Evolutionary conservation across 371 early-diverging fungal genomes (phyloP), one percentile per base, ranked within the genome.

Genomic region (Saksenaea oblongispora): DNA sequence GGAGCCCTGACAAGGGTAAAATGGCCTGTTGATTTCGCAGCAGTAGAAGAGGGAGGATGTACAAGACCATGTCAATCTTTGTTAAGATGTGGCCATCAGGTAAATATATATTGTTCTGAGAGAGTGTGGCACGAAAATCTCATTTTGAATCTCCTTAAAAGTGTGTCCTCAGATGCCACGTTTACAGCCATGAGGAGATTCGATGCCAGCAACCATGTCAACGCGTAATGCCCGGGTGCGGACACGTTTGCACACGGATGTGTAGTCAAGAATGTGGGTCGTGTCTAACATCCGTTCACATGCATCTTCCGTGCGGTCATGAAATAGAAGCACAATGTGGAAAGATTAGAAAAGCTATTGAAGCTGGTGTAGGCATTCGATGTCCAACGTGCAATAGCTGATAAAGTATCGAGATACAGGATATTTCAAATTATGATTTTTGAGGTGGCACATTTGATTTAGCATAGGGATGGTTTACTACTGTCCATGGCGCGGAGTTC

Each of bases 11-110:
- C 84, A 0, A 66, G 73, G 11, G 61, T 86, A 0, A 80, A 76
- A 41, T 80, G 80, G 64, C 84, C 84, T 37, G 71, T 78, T 3
- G 86, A 86, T 31, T 86, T 86, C 58, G 67, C 78, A 13, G 64
- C 70, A 5, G 79, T 78, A 0, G 67, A 72, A 26, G 75, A 80
- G 39, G 86, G 86, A 36, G 86, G 86, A 0, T 86, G 86, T 58
- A 69, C 71, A 14, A 64, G 62, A n/a, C 67, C 66, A 18, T 86
- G 86, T 59, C 70, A 60, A 9, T 76, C 70, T 13, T 24, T 26
- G 3, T 61, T 86, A 24, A 61, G 51, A 3, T 88, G 84, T 70
- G 84, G 82, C 7, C 84, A 84, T 54, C 61, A 68, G 67, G 84
- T 84, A 78, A 65, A 61, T 62, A 26, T 61, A 65, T 13, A 55